Percentiles rank a stretch among this genome's conserved stretches.
Conservation (phyloP, 371 early-diverging fungal species). For the Fennellomyces sp. region DNA sequence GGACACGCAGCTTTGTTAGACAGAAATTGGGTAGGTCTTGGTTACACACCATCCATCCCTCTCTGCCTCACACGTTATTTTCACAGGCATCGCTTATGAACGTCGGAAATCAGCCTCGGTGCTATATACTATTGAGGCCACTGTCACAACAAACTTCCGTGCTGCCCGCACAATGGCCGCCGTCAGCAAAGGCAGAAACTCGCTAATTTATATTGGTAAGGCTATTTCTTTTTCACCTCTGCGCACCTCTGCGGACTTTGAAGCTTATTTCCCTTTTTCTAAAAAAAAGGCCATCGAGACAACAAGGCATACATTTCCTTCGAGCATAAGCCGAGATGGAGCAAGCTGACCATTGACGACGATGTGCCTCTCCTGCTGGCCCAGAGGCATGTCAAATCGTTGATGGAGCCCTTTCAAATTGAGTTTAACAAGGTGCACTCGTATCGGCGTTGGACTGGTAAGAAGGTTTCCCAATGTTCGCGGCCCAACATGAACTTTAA, state of each 20-base stretch:
- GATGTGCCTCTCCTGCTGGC: conserved; percentile 29
- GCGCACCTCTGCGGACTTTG: not conserved
- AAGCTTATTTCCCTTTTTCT: not conserved
- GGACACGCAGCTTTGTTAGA: conserved; percentile 34
- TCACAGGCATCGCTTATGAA: conserved; percentile 16
- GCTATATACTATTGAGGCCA: conserved; percentile 37
- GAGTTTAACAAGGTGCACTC: conserved; percentile 31
- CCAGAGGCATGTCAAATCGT: conserved; percentile 24
- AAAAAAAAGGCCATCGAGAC: conserved; percentile 11
- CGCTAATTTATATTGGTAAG: conserved; percentile 35
- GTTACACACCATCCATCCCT: not conserved
- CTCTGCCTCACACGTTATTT: not conserved
- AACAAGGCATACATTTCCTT: conserved; percentile 31
- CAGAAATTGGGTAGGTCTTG: conserved; percentile 38
- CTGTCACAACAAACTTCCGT: conserved; percentile 8
- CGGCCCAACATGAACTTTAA: not conserved
- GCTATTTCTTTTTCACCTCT: not conserved
- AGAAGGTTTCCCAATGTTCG: not conserved
- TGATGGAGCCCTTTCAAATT: conserved; percentile 37
- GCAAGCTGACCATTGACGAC: conserved; percentile 18
- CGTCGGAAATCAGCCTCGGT: conserved; percentile 7
- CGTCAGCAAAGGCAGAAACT: conserved; percentile 25
- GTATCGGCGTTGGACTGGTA: conserved; percentile 39
- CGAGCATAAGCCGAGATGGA: conserved; percentile 44
- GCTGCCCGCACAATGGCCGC: conserved; percentile 15